Evolutionary conservation across 441 rosid genomes (phyloP).

Genomic region (Bocquillonia castaneifolia): DNA sequence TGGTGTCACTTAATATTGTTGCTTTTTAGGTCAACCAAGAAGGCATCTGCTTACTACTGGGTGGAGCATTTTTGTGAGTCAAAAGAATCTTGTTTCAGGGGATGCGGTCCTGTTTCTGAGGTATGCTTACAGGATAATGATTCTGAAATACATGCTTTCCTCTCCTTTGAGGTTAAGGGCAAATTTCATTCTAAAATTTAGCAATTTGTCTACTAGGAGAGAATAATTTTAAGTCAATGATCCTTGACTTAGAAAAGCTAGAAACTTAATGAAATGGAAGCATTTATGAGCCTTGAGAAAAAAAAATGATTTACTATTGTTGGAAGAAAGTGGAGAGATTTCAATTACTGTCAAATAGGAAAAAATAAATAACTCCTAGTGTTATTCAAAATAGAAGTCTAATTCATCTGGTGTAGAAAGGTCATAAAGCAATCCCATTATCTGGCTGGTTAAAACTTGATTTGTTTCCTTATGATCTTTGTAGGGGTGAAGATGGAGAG

Average conservation of each 20-base stretch:
- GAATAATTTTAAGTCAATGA: not conserved
- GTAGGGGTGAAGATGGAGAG: conserved; percentile 74
- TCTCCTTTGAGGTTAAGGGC: not conserved
- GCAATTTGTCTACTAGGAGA: conserved; percentile 5
- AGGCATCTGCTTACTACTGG: conserved; percentile 96
- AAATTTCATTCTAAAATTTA: not conserved
- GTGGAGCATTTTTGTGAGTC: conserved; percentile 90
- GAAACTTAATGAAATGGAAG: not conserved
- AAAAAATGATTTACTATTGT: not conserved
- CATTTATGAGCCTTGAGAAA: not conserved
- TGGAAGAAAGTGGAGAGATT: not conserved
- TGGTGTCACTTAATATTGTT: conserved; percentile 17
- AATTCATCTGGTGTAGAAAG: not conserved
- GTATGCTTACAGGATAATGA: conserved; percentile 32
- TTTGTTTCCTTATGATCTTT: conserved; percentile 17
- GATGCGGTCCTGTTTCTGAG: conserved; percentile 89
- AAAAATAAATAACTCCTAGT: not conserved
- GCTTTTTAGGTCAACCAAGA: conserved; percentile 83
- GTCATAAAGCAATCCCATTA: not conserved
- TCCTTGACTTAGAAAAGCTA: not conserved
- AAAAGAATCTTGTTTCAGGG: conserved; percentile 86
- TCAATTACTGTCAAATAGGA: not conserved
- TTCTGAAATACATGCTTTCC: conserved; percentile 7
- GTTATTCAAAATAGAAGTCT: not conserved
- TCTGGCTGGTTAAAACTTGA: conserved; percentile 2